Base-by-base conservation (phyloP, 805 yeast species). In the Priceomyces medius region DNA sequence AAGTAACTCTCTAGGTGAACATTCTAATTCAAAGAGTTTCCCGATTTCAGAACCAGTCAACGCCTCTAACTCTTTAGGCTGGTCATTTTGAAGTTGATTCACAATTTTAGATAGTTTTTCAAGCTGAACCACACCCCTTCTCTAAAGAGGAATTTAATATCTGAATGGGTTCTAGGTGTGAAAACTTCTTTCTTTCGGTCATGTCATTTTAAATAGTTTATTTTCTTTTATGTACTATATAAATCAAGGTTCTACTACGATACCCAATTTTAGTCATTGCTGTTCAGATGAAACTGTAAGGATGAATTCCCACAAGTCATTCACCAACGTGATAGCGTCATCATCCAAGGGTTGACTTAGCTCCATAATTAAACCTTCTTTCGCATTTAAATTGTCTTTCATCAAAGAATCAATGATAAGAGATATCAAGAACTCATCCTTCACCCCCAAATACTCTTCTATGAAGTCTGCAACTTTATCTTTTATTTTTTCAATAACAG, bases 61-160 rank as follows among this genome's bases (percentile, higher is more conserved):
- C 42, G 74, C 84, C 3, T 79, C 79, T 46, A 84, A 81, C 57
- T 83, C 91, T 2, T 66, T 84, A 44, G 90, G 90, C 24, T 84
- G 90, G 90, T 43, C 55, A 14, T 19, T 17, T 13, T 35, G 37
- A 34, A 31, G 34, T 8, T 8, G 16, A 16, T 6, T n/a, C n/a
- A 27, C 6, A 27, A n/a, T 27, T 13, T 27, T 27, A 4, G 14
- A 23, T 23, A 23, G 12, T 8, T 27, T n/a, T n/a, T 16, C 14
- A 27, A 5, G 4, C 14, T 27, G 31, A 27, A 12, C 27, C 8
- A 23, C 8, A n/a, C 31, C n/a, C 6, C n/a, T 16, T 5, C 14
- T 27, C 31, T 5, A 27, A 6, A 5, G 31, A 13, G 31, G 14
- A 16, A 13, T 27, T 27, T n/a, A 27, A 27, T 27, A n/a, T 27